Conservation (phyloP, 169 alveolate species). For the Plasmodium fragile region DNA sequence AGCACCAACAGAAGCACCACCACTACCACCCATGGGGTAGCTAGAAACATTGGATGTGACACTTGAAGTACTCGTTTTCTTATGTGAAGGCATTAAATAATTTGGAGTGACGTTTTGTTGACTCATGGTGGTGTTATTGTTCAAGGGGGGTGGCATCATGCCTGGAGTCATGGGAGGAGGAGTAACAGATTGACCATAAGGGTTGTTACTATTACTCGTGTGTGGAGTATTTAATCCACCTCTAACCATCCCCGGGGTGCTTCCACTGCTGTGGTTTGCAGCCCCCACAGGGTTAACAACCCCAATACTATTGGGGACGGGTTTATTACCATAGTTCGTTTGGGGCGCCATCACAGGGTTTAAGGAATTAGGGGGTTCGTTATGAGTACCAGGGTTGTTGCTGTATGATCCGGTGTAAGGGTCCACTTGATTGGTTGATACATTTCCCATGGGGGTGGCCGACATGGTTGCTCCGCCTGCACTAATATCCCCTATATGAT, state of each 20-base stretch:
- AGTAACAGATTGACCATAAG: conserved; percentile 10
- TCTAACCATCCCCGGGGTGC: not conserved
- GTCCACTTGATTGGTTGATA: not conserved
- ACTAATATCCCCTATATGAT: not conserved
- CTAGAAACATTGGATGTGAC: not conserved
- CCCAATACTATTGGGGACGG: not conserved
- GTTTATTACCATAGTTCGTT: not conserved
- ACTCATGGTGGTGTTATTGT: not conserved
- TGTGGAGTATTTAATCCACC: not conserved
- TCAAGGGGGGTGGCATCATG: not conserved
- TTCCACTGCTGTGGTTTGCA: not conserved
- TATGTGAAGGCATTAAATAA: conserved; percentile 12
- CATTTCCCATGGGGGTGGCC: not conserved
- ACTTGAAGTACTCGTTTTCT: conserved; percentile 4
- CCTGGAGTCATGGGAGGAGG: not conserved
- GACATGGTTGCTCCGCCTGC: not conserved
- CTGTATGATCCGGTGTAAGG: not conserved
- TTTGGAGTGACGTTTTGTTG: conserved; percentile 4
- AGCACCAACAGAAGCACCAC: not conserved
- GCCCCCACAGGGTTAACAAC: not conserved
- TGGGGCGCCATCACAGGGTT: not conserved
- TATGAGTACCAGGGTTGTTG: not conserved
- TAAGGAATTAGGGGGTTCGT: not conserved
- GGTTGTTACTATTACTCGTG: not conserved
- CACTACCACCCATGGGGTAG: not conserved